Evolutionary conservation across 495 filamentous ascomycete species (phyloP), one percentile per base, ranked within the genome.

Genomic region (Pseudotulostoma volvatum): DNA sequence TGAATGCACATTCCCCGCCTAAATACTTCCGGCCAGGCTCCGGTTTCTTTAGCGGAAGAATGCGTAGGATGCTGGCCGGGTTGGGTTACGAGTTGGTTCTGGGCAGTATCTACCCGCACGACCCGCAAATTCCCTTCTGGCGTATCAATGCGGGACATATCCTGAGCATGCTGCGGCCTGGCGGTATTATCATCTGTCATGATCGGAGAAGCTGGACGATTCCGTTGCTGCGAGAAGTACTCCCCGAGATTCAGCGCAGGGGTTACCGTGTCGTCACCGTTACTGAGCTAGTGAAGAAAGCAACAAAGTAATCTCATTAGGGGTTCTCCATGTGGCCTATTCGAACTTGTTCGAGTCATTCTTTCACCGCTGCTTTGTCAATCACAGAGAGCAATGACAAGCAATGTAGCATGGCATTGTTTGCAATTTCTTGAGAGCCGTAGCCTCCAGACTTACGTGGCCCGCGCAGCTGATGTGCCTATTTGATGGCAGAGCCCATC

Each of bases 91-190:
- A 64, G 31, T 47, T 87, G 2, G 79, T 87, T 11, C 59, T 93
- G 21, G 84, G 84, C 9, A 77, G 74, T 52, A 77, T 90, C 20
- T 92, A 87, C 54, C 84, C 84, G 9, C 83, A 92, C 57, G 84
- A 93, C 57, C 71, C 84, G 34, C 81, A 87, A 61, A 73, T 93
- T 23, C 56, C 57, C 15, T 77, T 64, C 48, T 59, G 67, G 51
- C 64, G 64, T 44, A 38, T 87, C 38, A 93, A 93, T 62, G 76
- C 79, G n/a, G 63, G 60, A 37, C 83, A 90, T 64, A 67, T 93
- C 2, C 50, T 88, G 47, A 81, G 79, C 51, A 84, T 84, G 77
- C 54, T 83, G 18, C 54, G 64, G 33, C 76, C 80, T 0, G 84
- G 84, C 1, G 78, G 74, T 32, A 74, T 93, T 31, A 76, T 92